Evolutionary conservation across 148 eudicot genomes (phyloP).

Genomic region (Vaccinium macrocarpon): DNA sequence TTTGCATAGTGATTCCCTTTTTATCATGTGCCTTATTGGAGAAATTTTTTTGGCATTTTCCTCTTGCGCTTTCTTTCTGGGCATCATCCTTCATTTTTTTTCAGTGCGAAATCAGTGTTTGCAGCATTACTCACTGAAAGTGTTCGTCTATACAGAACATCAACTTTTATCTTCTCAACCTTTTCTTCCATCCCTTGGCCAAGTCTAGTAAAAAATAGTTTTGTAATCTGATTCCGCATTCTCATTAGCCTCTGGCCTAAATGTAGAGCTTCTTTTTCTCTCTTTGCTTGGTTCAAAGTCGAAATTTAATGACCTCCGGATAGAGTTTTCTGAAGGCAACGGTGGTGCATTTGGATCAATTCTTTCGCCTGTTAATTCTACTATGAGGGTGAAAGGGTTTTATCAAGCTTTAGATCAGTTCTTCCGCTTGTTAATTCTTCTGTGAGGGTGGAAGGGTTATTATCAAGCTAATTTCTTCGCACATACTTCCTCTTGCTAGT

Average conservation of each 20-base stretch:
- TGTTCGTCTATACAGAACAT: conserved; percentile 26
- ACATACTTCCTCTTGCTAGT: conserved; percentile 53
- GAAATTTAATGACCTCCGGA: conserved; percentile 63
- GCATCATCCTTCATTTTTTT: conserved; percentile 10
- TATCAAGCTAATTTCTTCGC: conserved; percentile 40
- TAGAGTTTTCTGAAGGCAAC: conserved; percentile 29
- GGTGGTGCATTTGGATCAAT: neutral
- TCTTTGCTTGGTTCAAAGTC: conserved; percentile 39
- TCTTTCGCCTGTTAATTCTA: no score
- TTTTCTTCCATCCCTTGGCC: conserved; percentile 26
- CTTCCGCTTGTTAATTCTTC: conserved; percentile 25
- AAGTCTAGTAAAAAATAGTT: conserved; percentile 22
- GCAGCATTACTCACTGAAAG: conserved; percentile 22
- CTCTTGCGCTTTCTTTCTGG: conserved; percentile 27
- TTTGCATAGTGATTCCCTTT: conserved; percentile 22
- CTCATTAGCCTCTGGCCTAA: conserved; percentile 19
- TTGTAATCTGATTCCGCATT: conserved; percentile 27
- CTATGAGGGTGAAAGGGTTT: no score
- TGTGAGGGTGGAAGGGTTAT: conserved; percentile 30
- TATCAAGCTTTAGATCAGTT: neutral
- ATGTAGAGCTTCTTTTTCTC: conserved; percentile 30
- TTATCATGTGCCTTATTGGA: conserved; percentile 39
- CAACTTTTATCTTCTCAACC: conserved; percentile 30
- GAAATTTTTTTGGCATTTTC: conserved; percentile 41
- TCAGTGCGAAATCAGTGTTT: conserved; percentile 22